Conservation (phyloP, 2,329 filamentous ascomycete species). For the Botrytis paeoniae region DNA sequence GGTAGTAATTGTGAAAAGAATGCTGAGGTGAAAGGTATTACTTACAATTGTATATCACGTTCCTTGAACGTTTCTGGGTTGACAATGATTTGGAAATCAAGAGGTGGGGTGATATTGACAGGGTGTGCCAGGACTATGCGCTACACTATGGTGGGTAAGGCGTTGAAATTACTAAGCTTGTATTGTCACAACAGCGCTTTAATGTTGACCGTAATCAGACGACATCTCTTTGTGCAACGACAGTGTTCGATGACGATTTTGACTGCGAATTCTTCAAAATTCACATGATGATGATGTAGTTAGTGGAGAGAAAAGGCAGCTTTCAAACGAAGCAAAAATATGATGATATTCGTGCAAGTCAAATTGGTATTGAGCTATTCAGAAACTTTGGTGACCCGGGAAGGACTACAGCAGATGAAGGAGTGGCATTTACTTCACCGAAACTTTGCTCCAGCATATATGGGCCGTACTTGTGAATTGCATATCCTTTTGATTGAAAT, state of each 20-base stretch:
- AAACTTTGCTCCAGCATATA: background rate
- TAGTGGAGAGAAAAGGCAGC: background rate
- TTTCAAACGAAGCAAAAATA: background rate
- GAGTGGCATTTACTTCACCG: background rate
- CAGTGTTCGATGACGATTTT: background rate
- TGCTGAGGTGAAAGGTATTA: background rate
- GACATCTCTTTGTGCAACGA: background rate
- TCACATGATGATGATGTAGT: background rate
- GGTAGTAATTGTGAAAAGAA: background rate
- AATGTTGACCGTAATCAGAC: constrained; percentile 9
- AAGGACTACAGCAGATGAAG: background rate
- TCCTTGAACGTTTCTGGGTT: background rate
- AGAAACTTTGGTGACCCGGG: no score
- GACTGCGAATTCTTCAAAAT: background rate
- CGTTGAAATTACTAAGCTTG: background rate
- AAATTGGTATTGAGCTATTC: background rate
- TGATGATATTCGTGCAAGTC: background rate
- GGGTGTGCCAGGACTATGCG: background rate
- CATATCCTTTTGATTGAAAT: background rate
- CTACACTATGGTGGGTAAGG: background rate
- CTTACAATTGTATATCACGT: background rate
- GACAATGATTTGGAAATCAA: background rate
- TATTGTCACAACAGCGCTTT: background rate
- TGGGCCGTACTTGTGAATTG: background rate
- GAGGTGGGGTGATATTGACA: background rate